phyloP scores from a whole-genome alignment of 2,329 filamentous ascomycete species.

The Fusarium aywerte region DNA sequence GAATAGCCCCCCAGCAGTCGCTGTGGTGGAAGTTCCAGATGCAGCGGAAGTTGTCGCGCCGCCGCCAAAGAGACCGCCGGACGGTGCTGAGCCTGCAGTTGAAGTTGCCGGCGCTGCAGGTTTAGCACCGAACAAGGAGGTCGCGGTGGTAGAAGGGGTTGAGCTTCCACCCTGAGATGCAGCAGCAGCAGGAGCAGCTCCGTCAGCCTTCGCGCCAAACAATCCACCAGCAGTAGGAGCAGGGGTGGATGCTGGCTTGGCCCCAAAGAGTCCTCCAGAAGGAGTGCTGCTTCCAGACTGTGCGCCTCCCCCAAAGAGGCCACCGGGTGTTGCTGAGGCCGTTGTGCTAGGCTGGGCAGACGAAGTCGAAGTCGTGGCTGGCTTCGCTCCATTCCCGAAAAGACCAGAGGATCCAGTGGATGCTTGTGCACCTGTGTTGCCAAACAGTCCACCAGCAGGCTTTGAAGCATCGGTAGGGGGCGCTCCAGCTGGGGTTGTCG shows the following conservation, averaged over 20 bases:
- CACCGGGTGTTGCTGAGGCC: constrained; percentile 33
- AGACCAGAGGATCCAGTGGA: constrained; percentile 42
- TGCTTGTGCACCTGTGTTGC: constrained; percentile 36
- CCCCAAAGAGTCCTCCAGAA: constrained; percentile 50
- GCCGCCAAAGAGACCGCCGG: constrained; percentile 52
- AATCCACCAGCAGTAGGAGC: constrained; percentile 41
- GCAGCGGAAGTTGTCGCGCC: constrained; percentile 46
- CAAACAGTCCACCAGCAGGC: constrained; percentile 43
- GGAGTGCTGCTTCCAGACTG: constrained; percentile 47
- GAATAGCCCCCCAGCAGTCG: constrained; percentile 49
- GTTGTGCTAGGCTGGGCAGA: constrained; percentile 34
- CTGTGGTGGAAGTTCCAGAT: constrained; percentile 46
- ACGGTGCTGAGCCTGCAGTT: constrained; percentile 49
- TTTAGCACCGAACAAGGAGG: constrained; percentile 56
- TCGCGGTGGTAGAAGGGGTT: constrained; percentile 36
- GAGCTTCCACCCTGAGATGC: constrained; percentile 38
- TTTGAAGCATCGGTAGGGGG: constrained; percentile 57
- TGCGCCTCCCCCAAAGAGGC: constrained; percentile 51
- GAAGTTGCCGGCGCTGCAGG: constrained; percentile 51
- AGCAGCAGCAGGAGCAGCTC: constrained; percentile 32
- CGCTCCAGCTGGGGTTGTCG: constrained; percentile 67
- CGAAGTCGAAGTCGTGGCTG: constrained; percentile 40
- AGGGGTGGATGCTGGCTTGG: constrained; percentile 46
- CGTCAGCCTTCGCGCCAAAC: constrained; percentile 43
- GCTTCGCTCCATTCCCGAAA: constrained; percentile 46